Evolutionary conservation across 2,329 filamentous ascomycete genomes (phyloP).

Genomic region (Aspergillus ochraceoroseus): DNA sequence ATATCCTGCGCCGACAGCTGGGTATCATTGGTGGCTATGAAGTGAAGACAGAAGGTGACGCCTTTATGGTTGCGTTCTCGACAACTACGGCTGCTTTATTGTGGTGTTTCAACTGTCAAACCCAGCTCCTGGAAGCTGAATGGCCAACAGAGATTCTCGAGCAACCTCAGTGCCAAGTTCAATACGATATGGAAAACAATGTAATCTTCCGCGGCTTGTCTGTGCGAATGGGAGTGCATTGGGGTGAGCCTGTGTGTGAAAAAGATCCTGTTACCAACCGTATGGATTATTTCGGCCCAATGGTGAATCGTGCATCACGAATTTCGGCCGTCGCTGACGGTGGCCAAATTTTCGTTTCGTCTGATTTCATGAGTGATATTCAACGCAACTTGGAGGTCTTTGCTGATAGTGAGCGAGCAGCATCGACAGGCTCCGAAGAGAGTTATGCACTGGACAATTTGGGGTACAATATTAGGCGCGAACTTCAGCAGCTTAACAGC

Average conservation of each 20-base stretch:
- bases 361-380: constrained; percentile 94
- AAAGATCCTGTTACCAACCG: constrained; percentile 92
- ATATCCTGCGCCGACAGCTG: constrained; percentile 88
- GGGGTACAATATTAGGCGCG: constrained; percentile 73
- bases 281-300: constrained; percentile 99
- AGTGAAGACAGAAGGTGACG: constrained; percentile 98
- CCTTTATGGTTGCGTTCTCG: constrained; percentile 98
- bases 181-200: constrained; percentile 76
- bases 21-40: constrained; percentile 94
- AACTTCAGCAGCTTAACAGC: constrained; percentile 77
- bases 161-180: constrained; percentile 76
- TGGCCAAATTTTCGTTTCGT: constrained; percentile 93
- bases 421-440: constrained; percentile 66
- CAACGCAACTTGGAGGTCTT: constrained; percentile 85
- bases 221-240: constrained; percentile 96
- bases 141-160: constrained; percentile 93
- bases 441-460: constrained; percentile 69
- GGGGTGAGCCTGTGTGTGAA: constrained; percentile 89
- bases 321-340: constrained; percentile 93
- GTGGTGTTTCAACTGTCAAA: constrained; percentile 95
- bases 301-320: constrained; percentile 95
- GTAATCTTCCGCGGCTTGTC: constrained; percentile 91
- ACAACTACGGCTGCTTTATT: constrained; percentile 90
- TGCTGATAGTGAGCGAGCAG: constrained; percentile 72
- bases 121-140: constrained; percentile 75